phyloP scores from a whole-genome alignment of 257 asterid species.

The Asclepias syriaca region DNA sequence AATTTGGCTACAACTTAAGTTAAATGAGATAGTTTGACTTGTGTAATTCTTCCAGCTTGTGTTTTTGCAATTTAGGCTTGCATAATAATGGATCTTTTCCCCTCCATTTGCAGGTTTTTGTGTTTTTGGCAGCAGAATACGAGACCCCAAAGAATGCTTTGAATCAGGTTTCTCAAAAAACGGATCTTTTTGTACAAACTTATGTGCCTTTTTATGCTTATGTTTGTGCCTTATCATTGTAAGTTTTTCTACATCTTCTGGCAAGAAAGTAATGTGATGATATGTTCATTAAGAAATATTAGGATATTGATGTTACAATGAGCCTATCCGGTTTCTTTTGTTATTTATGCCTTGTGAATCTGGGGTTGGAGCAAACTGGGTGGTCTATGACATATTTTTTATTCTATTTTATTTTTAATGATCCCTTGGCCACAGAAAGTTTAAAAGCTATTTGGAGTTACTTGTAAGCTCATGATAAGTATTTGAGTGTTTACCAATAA shows the following conservation, averaged over 20 bases:
- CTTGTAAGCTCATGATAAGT: not conserved
- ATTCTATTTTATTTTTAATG: not conserved
- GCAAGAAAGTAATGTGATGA: not conserved
- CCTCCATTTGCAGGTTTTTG: slow-evolving; percentile 68
- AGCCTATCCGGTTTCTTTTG: not conserved
- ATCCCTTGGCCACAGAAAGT: not conserved
- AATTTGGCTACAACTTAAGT: not conserved
- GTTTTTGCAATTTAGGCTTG: not conserved
- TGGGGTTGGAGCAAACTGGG: not conserved
- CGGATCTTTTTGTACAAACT: not conserved
- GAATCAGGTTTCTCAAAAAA: slow-evolving; percentile 58
- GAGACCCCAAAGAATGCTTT: slow-evolving; percentile 71
- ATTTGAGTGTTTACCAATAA: not conserved
- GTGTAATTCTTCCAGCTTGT: not conserved
- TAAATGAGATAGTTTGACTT: not conserved
- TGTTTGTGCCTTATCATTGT: not conserved
- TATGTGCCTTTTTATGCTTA: not conserved
- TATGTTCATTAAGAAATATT: not conserved
- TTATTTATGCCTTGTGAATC: not conserved
- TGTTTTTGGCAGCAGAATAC: slow-evolving; percentile 95
- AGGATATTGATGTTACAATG: not conserved
- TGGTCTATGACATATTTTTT: not conserved
- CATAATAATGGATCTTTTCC: not conserved
- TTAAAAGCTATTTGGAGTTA: not conserved
- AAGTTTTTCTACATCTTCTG: not conserved